Percentiles rank a stretch among this genome's conserved stretches.
These are phyloP conservation scores for Arxiozyma telluris DNA, from an alignment of 1,139 yeast species.

Conservation along the genomic window DNA sequence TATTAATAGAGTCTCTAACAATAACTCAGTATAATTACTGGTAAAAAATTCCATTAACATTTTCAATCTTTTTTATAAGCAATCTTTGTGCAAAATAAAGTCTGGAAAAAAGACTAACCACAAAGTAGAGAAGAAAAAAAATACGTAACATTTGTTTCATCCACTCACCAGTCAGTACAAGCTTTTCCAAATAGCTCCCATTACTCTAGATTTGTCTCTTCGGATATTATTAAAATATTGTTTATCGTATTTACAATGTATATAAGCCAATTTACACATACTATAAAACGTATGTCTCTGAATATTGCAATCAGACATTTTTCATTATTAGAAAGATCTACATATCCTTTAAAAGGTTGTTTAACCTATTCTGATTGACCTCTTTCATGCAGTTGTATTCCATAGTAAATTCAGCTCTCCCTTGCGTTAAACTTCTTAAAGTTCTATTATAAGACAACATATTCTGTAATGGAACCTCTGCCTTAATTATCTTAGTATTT, in stretches of 20 bases:
- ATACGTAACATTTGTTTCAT: background rate
- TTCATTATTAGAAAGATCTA: background rate
- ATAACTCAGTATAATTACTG: background rate
- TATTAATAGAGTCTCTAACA: background rate
- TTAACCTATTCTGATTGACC: background rate
- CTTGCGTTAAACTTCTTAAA: slow-evolving; percentile 78
- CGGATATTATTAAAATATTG: background rate
- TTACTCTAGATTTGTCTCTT: background rate
- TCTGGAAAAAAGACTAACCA: background rate
- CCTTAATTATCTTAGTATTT: slow-evolving; percentile 46
- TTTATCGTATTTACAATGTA: background rate
- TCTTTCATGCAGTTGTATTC: slow-evolving; percentile 54
- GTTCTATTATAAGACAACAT: slow-evolving; percentile 83
- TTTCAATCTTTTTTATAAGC: background rate
- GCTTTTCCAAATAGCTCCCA: background rate
- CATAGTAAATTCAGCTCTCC: slow-evolving; percentile 81
- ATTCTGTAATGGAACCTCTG: slow-evolving; percentile 75
- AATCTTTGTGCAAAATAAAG: background rate
- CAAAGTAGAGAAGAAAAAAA: background rate
- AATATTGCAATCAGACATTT: background rate
- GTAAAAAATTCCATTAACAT: background rate
- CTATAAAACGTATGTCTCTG: background rate
- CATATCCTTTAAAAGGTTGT: background rate
- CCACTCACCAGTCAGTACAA: background rate
- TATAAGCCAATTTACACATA: background rate